These are phyloP conservation scores for Trichoderma reesei DNA, from an alignment of 495 filamentous ascomycete genomes.

Conservation along the genomic window DNA sequence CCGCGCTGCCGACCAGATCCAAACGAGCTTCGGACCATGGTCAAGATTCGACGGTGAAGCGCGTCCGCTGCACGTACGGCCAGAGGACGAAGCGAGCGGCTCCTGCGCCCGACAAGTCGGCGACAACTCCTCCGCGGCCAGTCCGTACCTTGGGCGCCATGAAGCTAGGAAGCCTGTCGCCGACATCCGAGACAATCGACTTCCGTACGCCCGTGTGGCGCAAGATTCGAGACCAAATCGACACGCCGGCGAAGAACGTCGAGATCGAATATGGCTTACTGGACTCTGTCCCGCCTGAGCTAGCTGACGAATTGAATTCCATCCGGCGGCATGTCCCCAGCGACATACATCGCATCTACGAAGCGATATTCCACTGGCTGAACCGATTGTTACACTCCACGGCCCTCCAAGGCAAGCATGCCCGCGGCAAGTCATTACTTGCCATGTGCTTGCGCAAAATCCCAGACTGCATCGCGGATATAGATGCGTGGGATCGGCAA, in stretches of 20 bases:
- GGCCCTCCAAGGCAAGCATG: conserved; percentile 1
- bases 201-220: not conserved
- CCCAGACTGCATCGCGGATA: conserved; percentile 51
- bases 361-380: conserved; percentile 38
- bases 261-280: not conserved
- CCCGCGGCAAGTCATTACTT: conserved; percentile 40
- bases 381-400: conserved; percentile 41
- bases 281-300: not conserved
- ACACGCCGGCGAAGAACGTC: not conserved
- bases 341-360: conserved; percentile 18
- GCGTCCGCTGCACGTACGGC: not conserved
- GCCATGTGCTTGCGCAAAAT: conserved; percentile 54
- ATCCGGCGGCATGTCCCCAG: conserved; percentile 13
- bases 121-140: not conserved
- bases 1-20: not conserved
- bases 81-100: not conserved
- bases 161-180: not conserved
- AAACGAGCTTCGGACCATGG: not conserved
- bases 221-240: not conserved
- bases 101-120: not conserved
- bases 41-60: not conserved
- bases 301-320: conserved; percentile 15
- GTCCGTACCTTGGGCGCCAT: not conserved
- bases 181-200: not conserved
- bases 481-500: conserved; percentile 43